Conservation (phyloP, 23 red algal species). For the Gracilaria vermiculophylla region DNA sequence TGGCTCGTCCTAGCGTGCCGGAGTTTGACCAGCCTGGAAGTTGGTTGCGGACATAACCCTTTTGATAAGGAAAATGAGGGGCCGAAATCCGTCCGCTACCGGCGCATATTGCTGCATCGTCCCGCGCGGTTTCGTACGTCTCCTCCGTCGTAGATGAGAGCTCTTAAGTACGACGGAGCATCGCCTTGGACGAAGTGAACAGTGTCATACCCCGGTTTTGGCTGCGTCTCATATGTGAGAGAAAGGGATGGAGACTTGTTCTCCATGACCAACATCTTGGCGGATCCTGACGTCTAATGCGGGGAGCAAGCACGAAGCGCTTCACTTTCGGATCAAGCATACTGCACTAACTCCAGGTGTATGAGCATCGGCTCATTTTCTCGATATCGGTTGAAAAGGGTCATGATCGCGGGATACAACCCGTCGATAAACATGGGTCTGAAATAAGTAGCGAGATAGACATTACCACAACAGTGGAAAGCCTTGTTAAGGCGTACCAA, state of each 20-base stretch:
- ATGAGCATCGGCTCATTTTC: not conserved
- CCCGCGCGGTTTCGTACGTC: too few relatives aligned
- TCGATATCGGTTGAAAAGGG: not conserved
- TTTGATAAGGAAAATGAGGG: too few relatives aligned
- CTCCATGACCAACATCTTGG: too few relatives aligned
- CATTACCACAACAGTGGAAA: constrained; percentile 16
- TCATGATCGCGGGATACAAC: not conserved
- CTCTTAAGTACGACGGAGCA: not conserved
- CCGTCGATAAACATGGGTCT: constrained; percentile 12
- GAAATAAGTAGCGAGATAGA: not conserved
- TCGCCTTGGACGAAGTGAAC: not conserved
- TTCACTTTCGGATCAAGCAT: not conserved
- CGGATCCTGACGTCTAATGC: not conserved
- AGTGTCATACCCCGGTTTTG: too few relatives aligned
- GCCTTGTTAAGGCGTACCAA: not conserved
- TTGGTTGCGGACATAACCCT: too few relatives aligned
- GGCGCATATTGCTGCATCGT: too few relatives aligned
- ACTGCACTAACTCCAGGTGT: not conserved
- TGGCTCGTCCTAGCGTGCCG: too few relatives aligned
- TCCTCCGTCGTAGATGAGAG: too few relatives aligned
- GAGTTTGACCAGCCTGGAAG: too few relatives aligned
- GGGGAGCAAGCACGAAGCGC: not conserved
- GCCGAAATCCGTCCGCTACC: too few relatives aligned
- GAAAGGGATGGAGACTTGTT: too few relatives aligned
- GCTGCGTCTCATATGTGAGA: too few relatives aligned